Percentiles rank a stretch among this genome's conserved stretches.
These are phyloP conservation scores for Chlamydomonas incerta DNA, from an alignment of 139 green algal species.

Conservation along the genomic window DNA sequence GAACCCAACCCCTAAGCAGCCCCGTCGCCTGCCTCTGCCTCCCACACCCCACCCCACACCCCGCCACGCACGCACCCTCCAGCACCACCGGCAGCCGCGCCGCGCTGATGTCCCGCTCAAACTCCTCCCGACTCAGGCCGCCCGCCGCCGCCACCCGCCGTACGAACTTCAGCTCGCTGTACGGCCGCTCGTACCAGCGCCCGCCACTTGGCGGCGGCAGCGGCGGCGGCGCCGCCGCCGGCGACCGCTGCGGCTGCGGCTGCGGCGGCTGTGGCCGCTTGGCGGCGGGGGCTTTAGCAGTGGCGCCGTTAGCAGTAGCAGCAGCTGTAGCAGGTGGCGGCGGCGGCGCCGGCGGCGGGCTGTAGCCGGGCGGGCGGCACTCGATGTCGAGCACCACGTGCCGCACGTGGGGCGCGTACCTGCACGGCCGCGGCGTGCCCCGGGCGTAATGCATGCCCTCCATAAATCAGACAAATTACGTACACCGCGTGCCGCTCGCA, in stretches of 20 bases:
- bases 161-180: background rate
- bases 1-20: too few species aligned
- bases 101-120: slow-evolving; percentile 40
- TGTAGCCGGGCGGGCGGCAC: slow-evolving; percentile 36
- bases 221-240: background rate
- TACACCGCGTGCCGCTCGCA: too few species aligned
- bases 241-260: background rate
- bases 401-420: slow-evolving; percentile 78
- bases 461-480: too few species aligned
- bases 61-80: too few species aligned
- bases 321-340: background rate
- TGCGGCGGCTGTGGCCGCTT: background rate
- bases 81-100: slow-evolving; percentile 47
- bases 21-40: too few species aligned
- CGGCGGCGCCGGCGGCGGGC: background rate
- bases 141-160: background rate
- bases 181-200: slow-evolving; percentile 28
- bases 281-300: background rate
- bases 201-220: background rate
- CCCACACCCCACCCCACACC: too few species aligned
- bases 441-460: too few species aligned
- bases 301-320: background rate
- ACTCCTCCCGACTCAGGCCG: slow-evolving; percentile 20
- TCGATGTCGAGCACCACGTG: slow-evolving; percentile 81
- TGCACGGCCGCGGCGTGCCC: too few species aligned